Conservation (phyloP, 805 yeast genomes). For the Clavispora vitiphila region DNA sequence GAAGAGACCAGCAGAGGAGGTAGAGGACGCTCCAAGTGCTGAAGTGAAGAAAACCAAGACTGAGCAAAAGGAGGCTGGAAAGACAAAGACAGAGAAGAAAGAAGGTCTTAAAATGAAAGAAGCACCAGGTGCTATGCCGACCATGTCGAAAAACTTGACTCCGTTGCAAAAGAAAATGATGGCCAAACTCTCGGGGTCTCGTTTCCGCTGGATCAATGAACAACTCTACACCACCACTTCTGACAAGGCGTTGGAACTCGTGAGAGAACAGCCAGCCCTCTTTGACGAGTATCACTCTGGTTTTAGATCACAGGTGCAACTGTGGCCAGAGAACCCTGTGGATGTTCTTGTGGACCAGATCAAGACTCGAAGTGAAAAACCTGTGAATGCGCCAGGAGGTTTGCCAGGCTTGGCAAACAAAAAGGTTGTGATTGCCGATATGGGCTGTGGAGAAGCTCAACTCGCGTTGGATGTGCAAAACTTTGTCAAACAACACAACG, state of each 20-base stretch:
- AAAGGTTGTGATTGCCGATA: slow-evolving; percentile 83
- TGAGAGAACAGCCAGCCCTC: slow-evolving; percentile 76
- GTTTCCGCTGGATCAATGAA: slow-evolving; percentile 98
- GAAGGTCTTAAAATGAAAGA: neutral
- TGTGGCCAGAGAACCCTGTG: slow-evolving; percentile 99
- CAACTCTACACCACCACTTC: slow-evolving; percentile 88
- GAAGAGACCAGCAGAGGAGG: neutral
- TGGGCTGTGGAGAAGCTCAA: slow-evolving; percentile 99
- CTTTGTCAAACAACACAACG: slow-evolving; percentile 34
- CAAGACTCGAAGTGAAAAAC: slow-evolving; percentile 50
- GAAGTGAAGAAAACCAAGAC: neutral
- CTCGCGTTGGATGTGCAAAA: slow-evolving; percentile 62
- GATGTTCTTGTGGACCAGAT: slow-evolving; percentile 77
- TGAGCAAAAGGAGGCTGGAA: neutral
- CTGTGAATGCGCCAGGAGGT: slow-evolving; percentile 95
- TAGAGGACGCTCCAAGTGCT: neutral
- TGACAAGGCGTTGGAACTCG: slow-evolving; percentile 64
- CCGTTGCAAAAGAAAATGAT: slow-evolving; percentile 94
- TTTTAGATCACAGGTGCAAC: slow-evolving; percentile 87
- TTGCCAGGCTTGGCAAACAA: slow-evolving; percentile 68
- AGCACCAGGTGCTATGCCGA: slow-evolving; percentile 14
- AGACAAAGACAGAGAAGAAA: neutral
- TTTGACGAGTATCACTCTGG: slow-evolving; percentile 96
- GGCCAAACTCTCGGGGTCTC: slow-evolving; percentile 88
- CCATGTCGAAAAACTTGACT: slow-evolving; percentile 49